Evolutionary conservation across 1,139 yeast genomes (phyloP).

Genomic region (Diutina mesorugosa): DNA sequence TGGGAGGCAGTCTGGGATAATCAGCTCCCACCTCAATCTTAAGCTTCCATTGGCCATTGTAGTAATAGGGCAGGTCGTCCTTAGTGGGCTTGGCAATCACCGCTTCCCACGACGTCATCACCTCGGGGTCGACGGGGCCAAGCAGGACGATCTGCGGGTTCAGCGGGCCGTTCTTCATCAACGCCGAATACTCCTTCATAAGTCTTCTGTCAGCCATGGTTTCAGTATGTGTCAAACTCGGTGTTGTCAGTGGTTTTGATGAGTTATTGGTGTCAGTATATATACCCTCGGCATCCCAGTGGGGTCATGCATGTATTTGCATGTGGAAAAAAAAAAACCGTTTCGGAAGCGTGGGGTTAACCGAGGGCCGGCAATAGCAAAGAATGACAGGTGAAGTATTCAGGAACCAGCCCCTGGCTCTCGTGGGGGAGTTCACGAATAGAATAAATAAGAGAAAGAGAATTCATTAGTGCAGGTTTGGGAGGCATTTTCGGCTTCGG

Average conservation of each 20-base stretch:
- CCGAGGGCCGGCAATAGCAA: not conserved
- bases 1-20: slow-evolving; percentile 68
- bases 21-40: slow-evolving; percentile 33
- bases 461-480: too few species aligned
- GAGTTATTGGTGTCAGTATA: not conserved
- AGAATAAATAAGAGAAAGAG: too few species aligned
- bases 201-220: slow-evolving; percentile 14
- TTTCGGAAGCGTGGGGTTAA: not conserved
- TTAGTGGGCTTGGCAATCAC: slow-evolving; percentile 39
- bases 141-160: slow-evolving; percentile 28
- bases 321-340: not conserved
- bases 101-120: slow-evolving; percentile 49
- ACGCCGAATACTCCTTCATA: slow-evolving; percentile 13
- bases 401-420: not conserved
- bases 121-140: slow-evolving; percentile 30
- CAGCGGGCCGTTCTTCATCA: slow-evolving; percentile 10
- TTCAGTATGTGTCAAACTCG: not conserved
- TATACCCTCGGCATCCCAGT: not conserved
- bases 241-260: not conserved
- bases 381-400: not conserved
- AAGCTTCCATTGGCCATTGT: slow-evolving; percentile 46
- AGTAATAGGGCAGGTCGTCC: slow-evolving; percentile 29
- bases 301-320: not conserved
- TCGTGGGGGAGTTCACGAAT: not conserved
- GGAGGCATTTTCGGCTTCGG: too few species aligned